Evolutionary conservation across 257 asterid genomes (phyloP), one percentile per base, ranked within the genome.

Genomic region (Anisodus tanguticus): DNA sequence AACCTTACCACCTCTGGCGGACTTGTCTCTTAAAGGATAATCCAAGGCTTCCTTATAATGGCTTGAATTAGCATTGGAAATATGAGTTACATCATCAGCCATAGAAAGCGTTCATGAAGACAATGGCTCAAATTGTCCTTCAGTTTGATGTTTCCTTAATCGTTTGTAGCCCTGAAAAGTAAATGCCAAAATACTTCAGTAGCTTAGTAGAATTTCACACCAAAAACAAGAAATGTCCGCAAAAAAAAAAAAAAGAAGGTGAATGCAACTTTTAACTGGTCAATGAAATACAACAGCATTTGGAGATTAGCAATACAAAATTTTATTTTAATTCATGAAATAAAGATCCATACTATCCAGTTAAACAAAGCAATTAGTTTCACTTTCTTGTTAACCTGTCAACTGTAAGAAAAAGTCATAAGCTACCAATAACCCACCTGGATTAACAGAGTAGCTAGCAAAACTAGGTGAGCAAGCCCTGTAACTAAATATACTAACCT

Each of bases 141-240:
- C 85, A 39, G 62, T 11, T 71, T 37, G 82, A 15, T 41, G 76
- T 63, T 83, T 83, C 77, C 55, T 59, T 83, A 83, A 68, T 31
- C 82, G 78, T 76, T 74, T 83, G 71, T 58, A 62, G 3, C 86
- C 86, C 86, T 83, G 83, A 4, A 31, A 57, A 72, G 31, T 16
- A 55, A 83, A 60, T 60, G 64, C 3, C 17, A 81, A 81, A 63
- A 49, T 15, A 77, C 13, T 43, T 51, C 19, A 19, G 60, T 49
- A 49, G 45, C 45, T 74, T 49, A 4, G 62, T 19, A 74, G 19
- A 11, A 74, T 49, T 47, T 49, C 81, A 49, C 81, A 19, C 81
- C 81, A 74, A 74, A 49, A 49, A 12, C 22, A 22, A 74, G 19
- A 22, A 49, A 49, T 74, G 62, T 49, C 81, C 62, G 3, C 43